Base-by-base conservation (phyloP, 495 filamentous ascomycete species). In the Cladorrhinum samala region DNA sequence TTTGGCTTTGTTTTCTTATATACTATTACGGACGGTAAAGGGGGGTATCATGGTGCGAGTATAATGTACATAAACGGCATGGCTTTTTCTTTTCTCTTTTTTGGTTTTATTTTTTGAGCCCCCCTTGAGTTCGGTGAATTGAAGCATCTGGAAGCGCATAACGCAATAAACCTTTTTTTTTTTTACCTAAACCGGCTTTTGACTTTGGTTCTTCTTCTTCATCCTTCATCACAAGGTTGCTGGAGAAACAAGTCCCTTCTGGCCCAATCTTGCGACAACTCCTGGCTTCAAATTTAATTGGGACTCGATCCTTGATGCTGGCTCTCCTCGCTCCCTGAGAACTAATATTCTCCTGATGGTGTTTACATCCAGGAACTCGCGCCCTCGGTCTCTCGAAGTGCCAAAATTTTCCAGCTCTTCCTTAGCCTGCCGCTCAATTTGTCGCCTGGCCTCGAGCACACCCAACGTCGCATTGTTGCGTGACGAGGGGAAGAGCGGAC, bases 291-390 rank as follows among this genome's bases (percentile, higher is more conserved):
- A 60, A 18, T 62, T 25, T 17, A 77, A 40, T 14, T 54, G 61
- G 18, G 52, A 43, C 56, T 77, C 75, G 38, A 77, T 72, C n/a
- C 65, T 68, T 0, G 39, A 38, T 0, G 63, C 54, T 2, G 57
- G 38, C 0, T 53, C 30, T 0, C 75, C 72, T 7, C 59, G 51
- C 8, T 64, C 63, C n/a, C 61, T 59, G 16, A 76, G 52, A 0
- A 65, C 49, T 8, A 77, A 49, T 5, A 68, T 60, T 14, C 70
- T 60, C 42, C 59, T 63, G 14, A 77, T 49, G 20, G 68, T 72
- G 9, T 45, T 52, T 6, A 74, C 60, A 21, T 76, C 68, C 18
- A 76, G 50, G 23, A 75, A 72, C 52, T 74, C 68, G 33, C 59
- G 60, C 0, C 72, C 71, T 23, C 58, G 38, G 17, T 62, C 49